A percentile compares a stretch with the other conserved stretches of the same genome.
Conservation (phyloP, 2,329 filamentous ascomycete species). For the Phialophora expanda region DNA sequence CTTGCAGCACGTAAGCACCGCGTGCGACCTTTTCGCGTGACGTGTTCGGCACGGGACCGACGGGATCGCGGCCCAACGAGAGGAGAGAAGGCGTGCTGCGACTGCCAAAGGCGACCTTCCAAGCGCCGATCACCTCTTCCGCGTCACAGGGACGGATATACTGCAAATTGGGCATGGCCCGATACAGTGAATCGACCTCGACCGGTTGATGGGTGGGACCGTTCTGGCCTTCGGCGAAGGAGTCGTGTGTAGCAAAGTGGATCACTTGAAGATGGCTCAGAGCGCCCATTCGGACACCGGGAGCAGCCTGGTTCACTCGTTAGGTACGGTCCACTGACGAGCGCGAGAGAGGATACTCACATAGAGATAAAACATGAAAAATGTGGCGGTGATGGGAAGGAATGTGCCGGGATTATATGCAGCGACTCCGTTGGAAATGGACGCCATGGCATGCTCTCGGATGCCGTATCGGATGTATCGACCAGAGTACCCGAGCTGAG, state of each 20-base stretch:
- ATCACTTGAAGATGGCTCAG: conserved; percentile 60
- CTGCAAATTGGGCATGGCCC: conserved; percentile 64
- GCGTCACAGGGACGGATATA: conserved; percentile 63
- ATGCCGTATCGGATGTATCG: conserved; percentile 64
- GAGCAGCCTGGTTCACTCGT: conserved; percentile 48
- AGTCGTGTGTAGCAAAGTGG: conserved; percentile 65
- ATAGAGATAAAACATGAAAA: conserved; percentile 65
- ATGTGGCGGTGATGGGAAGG: conserved; percentile 53
- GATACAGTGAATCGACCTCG: conserved; percentile 59
- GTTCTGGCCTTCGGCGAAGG: conserved; percentile 63
- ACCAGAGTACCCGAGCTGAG: conserved; percentile 46
- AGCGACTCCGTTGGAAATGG: conserved; percentile 79
- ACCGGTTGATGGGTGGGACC: conserved; percentile 67
- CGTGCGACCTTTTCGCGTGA: conserved; percentile 44
- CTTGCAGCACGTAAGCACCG: conserved; percentile 47
- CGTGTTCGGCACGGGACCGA: conserved; percentile 31
- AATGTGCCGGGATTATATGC: conserved; percentile 61
- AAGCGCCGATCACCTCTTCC: conserved; percentile 63
- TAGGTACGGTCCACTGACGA: not conserved
- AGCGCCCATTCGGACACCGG: conserved; percentile 64
- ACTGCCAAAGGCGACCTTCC: conserved; percentile 52
- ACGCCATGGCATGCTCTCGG: conserved; percentile 68
- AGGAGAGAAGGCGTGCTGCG: conserved; percentile 46
- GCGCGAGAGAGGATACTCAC: conserved; percentile 41
- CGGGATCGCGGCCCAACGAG: conserved; percentile 40